Evolutionary conservation across 2,329 filamentous ascomycete species (phyloP).

Genomic region (Parastagonospora nodorum): DNA sequence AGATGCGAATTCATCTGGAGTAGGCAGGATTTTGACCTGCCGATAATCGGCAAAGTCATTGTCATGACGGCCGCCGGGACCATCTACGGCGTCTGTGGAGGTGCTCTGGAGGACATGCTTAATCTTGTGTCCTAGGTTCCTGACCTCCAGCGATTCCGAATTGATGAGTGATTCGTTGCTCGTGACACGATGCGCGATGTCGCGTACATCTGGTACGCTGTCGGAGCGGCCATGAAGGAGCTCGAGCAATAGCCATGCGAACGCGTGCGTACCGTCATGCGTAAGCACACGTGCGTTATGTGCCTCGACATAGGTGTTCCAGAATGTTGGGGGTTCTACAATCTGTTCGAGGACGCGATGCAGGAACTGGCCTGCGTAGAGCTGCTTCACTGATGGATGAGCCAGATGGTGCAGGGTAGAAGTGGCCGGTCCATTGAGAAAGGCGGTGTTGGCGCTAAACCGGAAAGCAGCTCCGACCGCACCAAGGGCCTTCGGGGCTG

Average conservation of each 20-base stretch:
- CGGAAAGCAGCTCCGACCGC: constrained; percentile 51
- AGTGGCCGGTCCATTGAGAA: constrained; percentile 50
- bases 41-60: constrained; percentile 70
- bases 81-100: constrained; percentile 47
- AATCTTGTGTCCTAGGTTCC: constrained; percentile 61
- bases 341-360: constrained; percentile 54
- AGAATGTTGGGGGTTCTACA: constrained; percentile 60
- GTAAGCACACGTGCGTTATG: constrained; percentile 30
- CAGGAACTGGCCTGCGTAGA: constrained; percentile 59
- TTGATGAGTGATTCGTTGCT: constrained; percentile 26
- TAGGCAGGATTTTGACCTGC: constrained; percentile 68
- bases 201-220: constrained; percentile 29
- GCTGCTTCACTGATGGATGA: constrained; percentile 52
- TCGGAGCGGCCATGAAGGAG: constrained; percentile 48
- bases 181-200: constrained; percentile 28
- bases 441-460: constrained; percentile 49
- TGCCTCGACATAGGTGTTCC: constrained; percentile 54
- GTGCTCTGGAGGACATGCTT: constrained; percentile 54
- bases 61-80: constrained; percentile 72
- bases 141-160: constrained; percentile 56
- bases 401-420: constrained; percentile 46
- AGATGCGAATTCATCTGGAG: constrained; percentile 66
- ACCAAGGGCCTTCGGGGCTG: constrained; percentile 24
- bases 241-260: constrained; percentile 54
- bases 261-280: constrained; percentile 29